Conservation (phyloP, 306 rosid genomes). For the Lupinus albus region DNA sequence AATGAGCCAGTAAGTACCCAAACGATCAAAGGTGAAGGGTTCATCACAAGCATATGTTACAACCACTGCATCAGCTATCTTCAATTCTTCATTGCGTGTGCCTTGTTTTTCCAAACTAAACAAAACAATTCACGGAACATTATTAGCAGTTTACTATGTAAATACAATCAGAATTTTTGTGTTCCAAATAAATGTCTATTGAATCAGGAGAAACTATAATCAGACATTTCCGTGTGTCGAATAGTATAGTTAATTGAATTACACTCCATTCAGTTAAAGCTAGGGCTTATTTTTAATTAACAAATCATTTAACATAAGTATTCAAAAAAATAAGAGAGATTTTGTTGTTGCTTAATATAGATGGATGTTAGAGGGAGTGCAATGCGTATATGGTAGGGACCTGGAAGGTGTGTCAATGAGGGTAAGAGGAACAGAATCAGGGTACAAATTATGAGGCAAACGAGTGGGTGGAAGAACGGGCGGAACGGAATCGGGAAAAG, state of each 20-base stretch:
- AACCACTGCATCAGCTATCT: constrained; percentile 45
- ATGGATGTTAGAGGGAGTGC: not conserved
- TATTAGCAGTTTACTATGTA: not conserved
- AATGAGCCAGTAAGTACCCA: constrained; percentile 63
- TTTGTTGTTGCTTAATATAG: not conserved
- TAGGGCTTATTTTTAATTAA: constrained; percentile 23
- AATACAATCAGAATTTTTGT: not conserved
- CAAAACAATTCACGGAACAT: constrained; percentile 4
- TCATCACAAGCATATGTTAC: constrained; percentile 76
- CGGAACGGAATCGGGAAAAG: constrained; percentile 37
- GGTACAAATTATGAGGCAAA: constrained; percentile 36
- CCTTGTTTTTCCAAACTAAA: constrained; percentile 37
- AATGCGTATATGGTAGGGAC: constrained; percentile 24
- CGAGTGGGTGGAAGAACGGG: constrained; percentile 40
- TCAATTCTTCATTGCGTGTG: constrained; percentile 33
- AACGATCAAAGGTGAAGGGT: constrained; percentile 53
- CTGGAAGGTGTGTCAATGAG: constrained; percentile 46
- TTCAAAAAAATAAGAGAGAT: too few relatives aligned
- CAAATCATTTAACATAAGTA: not conserved
- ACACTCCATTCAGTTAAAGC: not conserved
- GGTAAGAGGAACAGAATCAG: constrained; percentile 37
- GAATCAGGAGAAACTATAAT: constrained; percentile 1
- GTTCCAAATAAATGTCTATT: not conserved
- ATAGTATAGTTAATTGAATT: not conserved
- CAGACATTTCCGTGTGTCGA: not conserved